phyloP scores from a whole-genome alignment of 139 green algal species.

The Chlorella sp. region DNA sequence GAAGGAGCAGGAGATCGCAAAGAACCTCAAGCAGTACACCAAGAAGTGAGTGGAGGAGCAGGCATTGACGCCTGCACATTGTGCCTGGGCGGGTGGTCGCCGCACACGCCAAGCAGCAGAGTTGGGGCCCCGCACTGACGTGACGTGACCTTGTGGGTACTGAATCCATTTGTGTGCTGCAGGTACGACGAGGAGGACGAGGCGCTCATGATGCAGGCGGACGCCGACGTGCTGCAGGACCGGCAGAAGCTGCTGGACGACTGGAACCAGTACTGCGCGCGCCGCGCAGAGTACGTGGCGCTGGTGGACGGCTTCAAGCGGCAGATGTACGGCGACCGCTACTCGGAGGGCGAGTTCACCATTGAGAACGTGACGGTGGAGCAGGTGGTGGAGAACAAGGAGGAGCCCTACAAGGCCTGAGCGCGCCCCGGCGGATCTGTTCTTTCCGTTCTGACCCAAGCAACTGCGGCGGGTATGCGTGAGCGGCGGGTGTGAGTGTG shows the following conservation, averaged over 20 bases:
- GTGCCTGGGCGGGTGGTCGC: too few relatives aligned
- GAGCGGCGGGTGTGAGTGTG: too few relatives aligned
- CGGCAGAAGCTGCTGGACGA: conserved; percentile 55
- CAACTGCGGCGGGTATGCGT: too few relatives aligned
- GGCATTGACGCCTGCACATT: background rate
- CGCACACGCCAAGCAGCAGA: too few relatives aligned
- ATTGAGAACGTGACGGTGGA: conserved; percentile 61
- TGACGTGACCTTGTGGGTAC: too few relatives aligned
- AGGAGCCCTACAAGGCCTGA: conserved; percentile 55
- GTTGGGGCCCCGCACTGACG: too few relatives aligned
- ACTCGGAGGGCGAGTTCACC: conserved; percentile 37
- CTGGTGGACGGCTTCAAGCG: conserved; percentile 51
- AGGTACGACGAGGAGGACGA: conserved; percentile 93
- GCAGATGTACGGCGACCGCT: conserved; percentile 26
- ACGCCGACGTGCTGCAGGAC: conserved; percentile 71
- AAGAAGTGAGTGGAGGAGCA: conserved; percentile 47
- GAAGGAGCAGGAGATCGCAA: conserved; percentile 84
- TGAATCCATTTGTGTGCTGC: too few relatives aligned
- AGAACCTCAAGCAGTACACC: conserved; percentile 89
- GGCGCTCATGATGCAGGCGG: conserved; percentile 64
- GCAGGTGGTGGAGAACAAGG: conserved; percentile 65
- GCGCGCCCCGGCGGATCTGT: background rate
- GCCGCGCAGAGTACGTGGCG: conserved; percentile 45
- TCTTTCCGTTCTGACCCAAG: too few relatives aligned
- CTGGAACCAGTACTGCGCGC: conserved; percentile 50